Evolutionary conservation across 1,139 yeast genomes (phyloP), one percentile per base, ranked within the genome.

Genomic region (Yamadazyma siamensis): DNA sequence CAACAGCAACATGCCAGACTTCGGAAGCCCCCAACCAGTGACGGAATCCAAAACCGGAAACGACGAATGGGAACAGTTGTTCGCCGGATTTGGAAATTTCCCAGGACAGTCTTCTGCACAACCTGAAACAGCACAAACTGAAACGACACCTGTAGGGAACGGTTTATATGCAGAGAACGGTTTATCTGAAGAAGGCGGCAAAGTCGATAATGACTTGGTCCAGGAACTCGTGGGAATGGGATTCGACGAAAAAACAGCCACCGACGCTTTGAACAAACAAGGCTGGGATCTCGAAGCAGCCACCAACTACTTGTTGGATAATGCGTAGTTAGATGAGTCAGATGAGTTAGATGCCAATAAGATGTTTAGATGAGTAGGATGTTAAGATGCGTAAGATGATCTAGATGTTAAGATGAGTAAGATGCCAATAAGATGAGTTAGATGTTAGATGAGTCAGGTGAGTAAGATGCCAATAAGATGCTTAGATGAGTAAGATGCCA

Each of bases 41-140:
- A 30, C 36, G 15, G 27, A 38, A 14, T 27, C 36, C 16, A 41
- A 38, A 21, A 40, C 47, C 15, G 62, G 52, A 6, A 72, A 74
- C 35, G 95, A 86, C 49, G 96, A 88, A 55, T 88, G 96, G 96
- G 96, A 88, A 49, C 94, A 87, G 56, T 70, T 88, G 19, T 88
- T 88, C 64, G 94, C 95, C 3, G 95, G 94, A 0, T 83, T 87
- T 52, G 91, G 91, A 18, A 34, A 32, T 13, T 35, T 41, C 12
- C 42, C 45, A n/a, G 28, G 28, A 18, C 35, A 28, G 12, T 27
- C 28, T 2, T 27, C 32, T 10, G 27, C 36, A 23, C 29, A 34
- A 14, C 19, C 22, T 5, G 18, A 21, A 15, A 27, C 33, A 15
- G 15, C 31, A 21, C 16, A 31, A 23, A 11, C 21, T 31, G 10